Percentiles rank a stretch among this genome's conserved stretches.
These are phyloP conservation scores for Hypoxylon sp. DNA, from an alignment of 2,329 filamentous ascomycete genomes.

Conservation along the genomic window DNA sequence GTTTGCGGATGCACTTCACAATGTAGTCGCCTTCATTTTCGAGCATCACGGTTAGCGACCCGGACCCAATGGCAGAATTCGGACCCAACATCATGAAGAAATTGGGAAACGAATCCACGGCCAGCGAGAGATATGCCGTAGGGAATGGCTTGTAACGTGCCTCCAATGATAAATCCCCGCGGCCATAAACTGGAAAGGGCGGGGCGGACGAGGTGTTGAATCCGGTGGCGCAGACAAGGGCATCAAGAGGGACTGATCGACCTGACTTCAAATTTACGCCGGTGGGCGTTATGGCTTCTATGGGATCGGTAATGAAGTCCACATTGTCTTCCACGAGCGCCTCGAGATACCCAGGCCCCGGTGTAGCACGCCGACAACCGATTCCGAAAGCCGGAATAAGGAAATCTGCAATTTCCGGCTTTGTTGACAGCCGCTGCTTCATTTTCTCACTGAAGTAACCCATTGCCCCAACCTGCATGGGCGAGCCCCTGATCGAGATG, in stretches of 20 bases:
- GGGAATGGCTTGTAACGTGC: slow-evolving; percentile 56
- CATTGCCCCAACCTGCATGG: slow-evolving; percentile 53
- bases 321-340: slow-evolving; percentile 58
- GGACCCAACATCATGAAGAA: slow-evolving; percentile 63
- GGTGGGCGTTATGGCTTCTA: slow-evolving; percentile 52
- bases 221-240: slow-evolving; percentile 62
- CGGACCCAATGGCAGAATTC: slow-evolving; percentile 62
- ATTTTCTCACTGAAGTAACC: slow-evolving; percentile 55
- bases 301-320: slow-evolving; percentile 54
- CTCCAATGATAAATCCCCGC: slow-evolving; percentile 53
- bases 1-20: slow-evolving; percentile 60
- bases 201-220: slow-evolving; percentile 58
- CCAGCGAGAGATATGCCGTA: slow-evolving; percentile 60
- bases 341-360: slow-evolving; percentile 61
- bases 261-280: slow-evolving; percentile 52
- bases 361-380: slow-evolving; percentile 61
- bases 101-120: slow-evolving; percentile 63
- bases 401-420: slow-evolving; percentile 59
- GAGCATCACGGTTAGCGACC: slow-evolving; percentile 61
- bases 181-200: slow-evolving; percentile 58
- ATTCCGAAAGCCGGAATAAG: slow-evolving; percentile 59
- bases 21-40: slow-evolving; percentile 64
- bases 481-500: slow-evolving; percentile 54
- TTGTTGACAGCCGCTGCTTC: slow-evolving; percentile 55
- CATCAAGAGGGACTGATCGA: slow-evolving; percentile 56